Conservation (phyloP, 2,329 filamentous ascomycete genomes). For the Calycina marina region DNA sequence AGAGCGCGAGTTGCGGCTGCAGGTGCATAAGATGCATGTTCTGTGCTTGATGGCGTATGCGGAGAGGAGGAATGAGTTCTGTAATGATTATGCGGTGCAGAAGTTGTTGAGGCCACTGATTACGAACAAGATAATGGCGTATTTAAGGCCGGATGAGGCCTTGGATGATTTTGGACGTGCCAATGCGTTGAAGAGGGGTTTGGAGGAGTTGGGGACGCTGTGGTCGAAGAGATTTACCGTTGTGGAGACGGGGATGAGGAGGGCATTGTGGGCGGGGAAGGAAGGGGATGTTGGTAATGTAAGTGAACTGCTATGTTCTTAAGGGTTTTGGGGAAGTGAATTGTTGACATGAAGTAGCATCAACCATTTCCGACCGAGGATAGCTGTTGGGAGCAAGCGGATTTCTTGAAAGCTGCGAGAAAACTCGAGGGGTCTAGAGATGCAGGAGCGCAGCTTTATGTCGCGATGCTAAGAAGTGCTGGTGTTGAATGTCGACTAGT, state of each 20-base stretch:
- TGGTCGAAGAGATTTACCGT: conserved; percentile 60
- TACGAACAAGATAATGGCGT: conserved; percentile 46
- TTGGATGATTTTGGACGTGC: conserved; percentile 63
- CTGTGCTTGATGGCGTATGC: conserved; percentile 70
- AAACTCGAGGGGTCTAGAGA: conserved; percentile 71
- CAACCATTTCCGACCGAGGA: conserved; percentile 32
- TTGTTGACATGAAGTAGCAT: conserved; percentile 16
- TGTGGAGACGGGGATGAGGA: conserved; percentile 53
- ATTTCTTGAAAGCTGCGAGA: conserved; percentile 56
- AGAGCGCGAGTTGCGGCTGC: conserved; percentile 43
- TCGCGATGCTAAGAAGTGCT: conserved; percentile 68
- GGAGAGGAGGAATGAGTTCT: conserved; percentile 72
- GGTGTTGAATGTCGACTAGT: conserved; percentile 73
- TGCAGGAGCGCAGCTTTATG: conserved; percentile 80
- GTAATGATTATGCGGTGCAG: conserved; percentile 62
- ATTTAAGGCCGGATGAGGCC: conserved; percentile 52
- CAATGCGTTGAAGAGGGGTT: conserved; percentile 62
- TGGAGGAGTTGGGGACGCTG: conserved; percentile 51
- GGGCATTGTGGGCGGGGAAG: conserved; percentile 63
- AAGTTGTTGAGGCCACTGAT: conserved; percentile 49
- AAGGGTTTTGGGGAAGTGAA: background rate
- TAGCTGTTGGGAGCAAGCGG: conserved; percentile 49
- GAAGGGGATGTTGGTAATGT: conserved; percentile 44
- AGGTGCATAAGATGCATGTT: conserved; percentile 77
- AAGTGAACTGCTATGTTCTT: conserved; percentile 24